A percentile compares a stretch with the other conserved stretches of the same genome.
phyloP scores from a whole-genome alignment of 83 land plant species.

The Thuja plicata region DNA sequence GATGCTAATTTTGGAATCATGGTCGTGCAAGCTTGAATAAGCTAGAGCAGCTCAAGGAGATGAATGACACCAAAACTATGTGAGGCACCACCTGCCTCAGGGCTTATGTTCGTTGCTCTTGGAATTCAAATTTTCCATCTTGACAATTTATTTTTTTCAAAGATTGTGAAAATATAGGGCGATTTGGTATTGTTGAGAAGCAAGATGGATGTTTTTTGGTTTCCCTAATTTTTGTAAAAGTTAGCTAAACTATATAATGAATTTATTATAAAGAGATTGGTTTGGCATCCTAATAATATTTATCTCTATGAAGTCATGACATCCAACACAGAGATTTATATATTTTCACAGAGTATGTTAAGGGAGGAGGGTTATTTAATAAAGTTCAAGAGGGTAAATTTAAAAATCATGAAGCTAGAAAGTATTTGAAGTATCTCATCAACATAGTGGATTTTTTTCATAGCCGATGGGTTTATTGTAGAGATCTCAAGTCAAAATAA shows the following conservation, averaged over 20 bases:
- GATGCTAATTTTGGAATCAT: no score
- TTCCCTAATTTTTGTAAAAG: no score
- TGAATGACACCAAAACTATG: no score
- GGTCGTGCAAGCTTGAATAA: no score
- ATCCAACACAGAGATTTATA: constrained; percentile 26
- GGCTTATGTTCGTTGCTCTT: no score
- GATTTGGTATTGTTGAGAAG: no score
- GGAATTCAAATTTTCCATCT: no score
- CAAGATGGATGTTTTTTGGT: no score
- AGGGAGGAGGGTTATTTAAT: constrained; percentile 28
- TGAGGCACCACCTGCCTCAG: no score
- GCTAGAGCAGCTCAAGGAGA: no score
- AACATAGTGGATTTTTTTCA: constrained; percentile 24
- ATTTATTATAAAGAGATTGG: constrained; percentile 20
- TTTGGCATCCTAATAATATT: constrained; percentile 19
- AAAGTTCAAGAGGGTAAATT: constrained; percentile 23
- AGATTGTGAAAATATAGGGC: no score
- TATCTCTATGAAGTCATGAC: constrained; percentile 33
- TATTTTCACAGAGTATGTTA: constrained; percentile 27
- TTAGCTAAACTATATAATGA: not conserved
- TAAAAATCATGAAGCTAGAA: constrained; percentile 15
- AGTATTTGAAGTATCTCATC: constrained; percentile 29
- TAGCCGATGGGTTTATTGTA: constrained; percentile 24
- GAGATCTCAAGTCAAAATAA: constrained; percentile 31
- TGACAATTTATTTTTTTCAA: no score